Evolutionary conservation across 768 basidiomycete genomes (phyloP).

Genomic region (Boletus coccyginus): DNA sequence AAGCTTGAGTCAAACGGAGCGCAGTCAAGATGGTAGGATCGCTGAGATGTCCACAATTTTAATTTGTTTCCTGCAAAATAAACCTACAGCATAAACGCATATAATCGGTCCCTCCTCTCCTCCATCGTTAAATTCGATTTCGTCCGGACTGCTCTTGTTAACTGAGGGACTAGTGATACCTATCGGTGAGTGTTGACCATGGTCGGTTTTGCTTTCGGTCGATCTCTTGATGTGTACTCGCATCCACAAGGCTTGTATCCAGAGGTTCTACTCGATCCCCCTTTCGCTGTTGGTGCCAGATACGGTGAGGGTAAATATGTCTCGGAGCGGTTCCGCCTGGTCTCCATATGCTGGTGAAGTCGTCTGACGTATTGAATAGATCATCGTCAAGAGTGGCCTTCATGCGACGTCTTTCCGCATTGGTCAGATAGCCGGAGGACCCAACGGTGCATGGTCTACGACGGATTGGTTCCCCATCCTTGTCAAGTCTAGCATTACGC

Average conservation of each 20-base stretch:
- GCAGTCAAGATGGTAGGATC: too few species aligned
- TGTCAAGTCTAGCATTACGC: slow-evolving; percentile 27
- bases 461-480: slow-evolving; percentile 37
- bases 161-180: too few species aligned
- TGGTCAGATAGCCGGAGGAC: slow-evolving; percentile 39
- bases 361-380: slow-evolving; percentile 9
- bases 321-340: slow-evolving; percentile 26
- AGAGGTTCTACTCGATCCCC: slow-evolving; percentile 29
- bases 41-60: too few species aligned
- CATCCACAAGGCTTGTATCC: slow-evolving; percentile 28
- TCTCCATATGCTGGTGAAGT: slow-evolving; percentile 1
- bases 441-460: slow-evolving; percentile 33
- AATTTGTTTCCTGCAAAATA: too few species aligned
- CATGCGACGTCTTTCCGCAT: slow-evolving; percentile 29
- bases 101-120: too few species aligned
- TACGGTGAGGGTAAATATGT: slow-evolving; percentile 40
- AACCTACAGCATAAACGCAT: too few species aligned
- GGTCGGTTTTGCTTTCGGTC: background rate
- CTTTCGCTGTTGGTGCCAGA: slow-evolving; percentile 30
- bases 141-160: too few species aligned
- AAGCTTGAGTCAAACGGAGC: too few species aligned
- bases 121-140: too few species aligned
- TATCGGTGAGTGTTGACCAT: too few species aligned
- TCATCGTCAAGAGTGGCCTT: slow-evolving; percentile 26
- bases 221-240: background rate